A percentile compares a stretch with the other conserved stretches of the same genome.
phyloP scores from a whole-genome alignment of 2,329 filamentous ascomycete species.

The Hirsutella thompsonii region DNA sequence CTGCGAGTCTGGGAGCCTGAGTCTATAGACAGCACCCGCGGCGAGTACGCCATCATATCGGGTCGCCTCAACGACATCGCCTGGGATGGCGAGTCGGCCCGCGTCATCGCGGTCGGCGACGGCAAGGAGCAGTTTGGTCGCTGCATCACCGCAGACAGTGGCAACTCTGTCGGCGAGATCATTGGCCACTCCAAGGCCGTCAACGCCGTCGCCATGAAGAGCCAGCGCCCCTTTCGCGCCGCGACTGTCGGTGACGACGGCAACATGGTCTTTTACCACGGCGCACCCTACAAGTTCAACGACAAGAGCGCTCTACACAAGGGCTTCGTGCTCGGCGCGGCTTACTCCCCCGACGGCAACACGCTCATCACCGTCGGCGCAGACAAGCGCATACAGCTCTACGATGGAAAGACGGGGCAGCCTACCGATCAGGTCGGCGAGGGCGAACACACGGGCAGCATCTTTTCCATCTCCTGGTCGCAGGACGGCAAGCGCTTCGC shows the following conservation, averaged over 20 bases:
- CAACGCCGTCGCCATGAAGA: conserved; percentile 81
- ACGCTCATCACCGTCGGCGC: conserved; percentile 77
- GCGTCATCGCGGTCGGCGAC: conserved; percentile 90
- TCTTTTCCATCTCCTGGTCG: conserved; percentile 85
- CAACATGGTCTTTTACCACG: conserved; percentile 83
- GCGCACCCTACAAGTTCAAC: conserved; percentile 92
- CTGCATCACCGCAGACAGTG: conserved; percentile 89
- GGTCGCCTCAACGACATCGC: conserved; percentile 93
- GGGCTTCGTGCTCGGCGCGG: conserved; percentile 78
- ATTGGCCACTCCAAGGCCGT: conserved; percentile 81
- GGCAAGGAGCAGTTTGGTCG: conserved; percentile 88
- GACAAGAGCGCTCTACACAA: conserved; percentile 71
- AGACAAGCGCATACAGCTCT: conserved; percentile 87
- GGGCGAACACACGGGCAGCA: conserved; percentile 80
- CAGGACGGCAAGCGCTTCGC: conserved; percentile 76
- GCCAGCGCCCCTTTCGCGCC: conserved; percentile 80
- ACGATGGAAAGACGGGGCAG: conserved; percentile 92
- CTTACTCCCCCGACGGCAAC: conserved; percentile 80
- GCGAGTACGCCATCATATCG: conserved; percentile 88
- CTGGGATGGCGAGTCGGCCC: conserved; percentile 94
- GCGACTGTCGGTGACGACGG: conserved; percentile 87
- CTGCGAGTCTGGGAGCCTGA: conserved; percentile 91
- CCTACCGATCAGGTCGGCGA: conserved; percentile 65
- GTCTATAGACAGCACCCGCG: conserved; percentile 73
- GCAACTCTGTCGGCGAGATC: conserved; percentile 92